phyloP scores from a whole-genome alignment of 73 alveolate species.

The Tetrahymena borealis region DNA sequence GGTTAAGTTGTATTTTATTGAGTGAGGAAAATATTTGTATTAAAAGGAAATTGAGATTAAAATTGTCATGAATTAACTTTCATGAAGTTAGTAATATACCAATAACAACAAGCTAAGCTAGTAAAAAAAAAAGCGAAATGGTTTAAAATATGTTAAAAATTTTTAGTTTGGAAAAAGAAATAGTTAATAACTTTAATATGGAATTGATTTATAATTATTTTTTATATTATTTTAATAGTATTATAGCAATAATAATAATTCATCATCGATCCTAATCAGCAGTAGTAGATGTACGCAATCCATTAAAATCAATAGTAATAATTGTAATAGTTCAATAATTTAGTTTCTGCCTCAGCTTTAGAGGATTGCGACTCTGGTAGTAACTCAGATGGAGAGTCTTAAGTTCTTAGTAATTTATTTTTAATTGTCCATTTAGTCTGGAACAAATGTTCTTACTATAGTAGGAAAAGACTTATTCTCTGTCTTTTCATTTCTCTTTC shows the following conservation, averaged over 20 bases:
- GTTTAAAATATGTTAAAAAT: no score
- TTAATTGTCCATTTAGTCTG: no score
- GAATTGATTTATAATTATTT: background rate
- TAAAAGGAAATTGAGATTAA: no score
- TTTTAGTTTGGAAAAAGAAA: no score
- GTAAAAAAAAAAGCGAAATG: no score
- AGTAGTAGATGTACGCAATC: background rate
- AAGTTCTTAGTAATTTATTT: background rate
- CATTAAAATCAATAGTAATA: background rate
- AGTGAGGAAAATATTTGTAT: background rate
- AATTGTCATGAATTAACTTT: background rate
- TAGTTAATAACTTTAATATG: background rate
- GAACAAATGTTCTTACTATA: no score
- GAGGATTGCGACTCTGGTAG: background rate
- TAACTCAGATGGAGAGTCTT: background rate
- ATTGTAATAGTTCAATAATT: background rate
- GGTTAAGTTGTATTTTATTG: no score
- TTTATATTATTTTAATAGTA: background rate
- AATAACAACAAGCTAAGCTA: background rate
- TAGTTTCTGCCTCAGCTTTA: background rate
- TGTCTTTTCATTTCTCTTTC: no score
- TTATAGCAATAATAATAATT: background rate
- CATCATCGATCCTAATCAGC: background rate
- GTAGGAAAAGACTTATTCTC: no score
- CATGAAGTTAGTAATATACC: background rate